These are phyloP conservation scores for Pouteria campechiana DNA, from an alignment of 179 eudicot genomes.

Conservation along the genomic window DNA sequence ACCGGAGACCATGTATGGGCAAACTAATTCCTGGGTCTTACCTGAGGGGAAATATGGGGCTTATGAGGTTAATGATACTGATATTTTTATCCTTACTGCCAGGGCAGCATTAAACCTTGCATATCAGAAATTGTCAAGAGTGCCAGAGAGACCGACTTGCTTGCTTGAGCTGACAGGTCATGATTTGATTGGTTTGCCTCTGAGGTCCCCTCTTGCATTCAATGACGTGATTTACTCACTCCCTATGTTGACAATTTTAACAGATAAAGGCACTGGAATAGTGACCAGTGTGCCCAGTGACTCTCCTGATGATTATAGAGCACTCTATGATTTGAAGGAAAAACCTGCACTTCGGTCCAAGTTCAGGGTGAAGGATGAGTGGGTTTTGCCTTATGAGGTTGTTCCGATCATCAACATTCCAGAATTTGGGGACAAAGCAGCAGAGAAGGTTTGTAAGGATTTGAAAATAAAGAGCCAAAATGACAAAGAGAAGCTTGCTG, in stretches of 20 bases:
- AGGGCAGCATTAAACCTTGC: conserved; percentile 80
- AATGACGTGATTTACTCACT: conserved; percentile 69
- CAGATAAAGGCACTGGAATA: conserved; percentile 85
- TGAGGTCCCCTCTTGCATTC: conserved; percentile 66
- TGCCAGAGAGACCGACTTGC: conserved; percentile 70
- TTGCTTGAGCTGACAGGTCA: conserved; percentile 71
- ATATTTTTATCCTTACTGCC: conserved; percentile 54
- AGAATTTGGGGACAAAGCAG: conserved; percentile 71
- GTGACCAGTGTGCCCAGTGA: conserved; percentile 94
- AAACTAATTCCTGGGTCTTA: conserved; percentile 90
- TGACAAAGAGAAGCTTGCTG: conserved; percentile 78
- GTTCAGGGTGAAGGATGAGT: conserved; percentile 68
- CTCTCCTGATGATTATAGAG: conserved; percentile 80
- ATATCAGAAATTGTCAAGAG: conserved; percentile 50
- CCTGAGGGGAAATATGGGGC: conserved; percentile 88
- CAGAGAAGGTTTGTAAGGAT: conserved; percentile 73
- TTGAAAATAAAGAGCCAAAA: conserved; percentile 83
- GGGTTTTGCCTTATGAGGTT: conserved; percentile 73
- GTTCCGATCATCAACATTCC: conserved; percentile 74
- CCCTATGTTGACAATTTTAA: conserved; percentile 76
- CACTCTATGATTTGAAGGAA: conserved; percentile 59
- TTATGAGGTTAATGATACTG: conserved; percentile 66
- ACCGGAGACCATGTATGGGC: conserved; percentile 93
- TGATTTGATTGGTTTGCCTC: conserved; percentile 72
- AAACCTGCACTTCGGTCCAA: conserved; percentile 69